These are phyloP conservation scores for Paraurostyla sp. DNA, from an alignment of 73 alveolate species.

Conservation along the genomic window DNA sequence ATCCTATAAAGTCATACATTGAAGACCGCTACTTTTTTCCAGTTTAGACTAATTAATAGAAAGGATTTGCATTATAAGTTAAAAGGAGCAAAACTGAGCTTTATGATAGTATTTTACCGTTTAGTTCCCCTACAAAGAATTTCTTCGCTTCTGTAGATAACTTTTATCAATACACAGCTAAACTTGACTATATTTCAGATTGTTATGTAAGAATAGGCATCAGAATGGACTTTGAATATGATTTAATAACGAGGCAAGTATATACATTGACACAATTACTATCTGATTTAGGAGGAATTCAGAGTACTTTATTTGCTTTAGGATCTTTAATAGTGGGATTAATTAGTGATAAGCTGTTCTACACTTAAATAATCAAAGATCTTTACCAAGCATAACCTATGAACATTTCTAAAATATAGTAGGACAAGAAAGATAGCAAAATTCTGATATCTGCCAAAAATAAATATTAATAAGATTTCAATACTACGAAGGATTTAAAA, in stretches of 20 bases:
- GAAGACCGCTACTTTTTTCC: conserved; percentile 41
- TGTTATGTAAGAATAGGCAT: neutral
- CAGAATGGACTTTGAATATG: neutral
- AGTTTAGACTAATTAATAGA: neutral
- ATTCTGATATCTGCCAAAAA: too few species aligned
- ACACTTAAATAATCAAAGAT: neutral
- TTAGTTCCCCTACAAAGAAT: neutral
- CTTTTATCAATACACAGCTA: neutral
- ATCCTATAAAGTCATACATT: neutral
- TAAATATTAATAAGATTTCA: neutral
- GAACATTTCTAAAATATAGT: too few species aligned
- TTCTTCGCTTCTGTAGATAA: neutral
- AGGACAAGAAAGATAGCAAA: too few species aligned
- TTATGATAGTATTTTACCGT: neutral
- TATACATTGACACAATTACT: neutral
- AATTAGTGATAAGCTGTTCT: conserved; percentile 2
- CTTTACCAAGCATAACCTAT: neutral
- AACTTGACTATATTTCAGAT: neutral
- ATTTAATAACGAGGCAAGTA: neutral
- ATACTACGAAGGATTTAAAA: neutral
- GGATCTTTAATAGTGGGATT: neutral
- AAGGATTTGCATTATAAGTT: neutral
- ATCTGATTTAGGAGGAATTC: conserved; percentile 23
- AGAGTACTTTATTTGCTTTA: conserved; percentile 25
- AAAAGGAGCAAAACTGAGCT: neutral